Evolutionary conservation across 352 stramenopile species (phyloP).

Genomic region (Globisporangium recalcitrans): DNA sequence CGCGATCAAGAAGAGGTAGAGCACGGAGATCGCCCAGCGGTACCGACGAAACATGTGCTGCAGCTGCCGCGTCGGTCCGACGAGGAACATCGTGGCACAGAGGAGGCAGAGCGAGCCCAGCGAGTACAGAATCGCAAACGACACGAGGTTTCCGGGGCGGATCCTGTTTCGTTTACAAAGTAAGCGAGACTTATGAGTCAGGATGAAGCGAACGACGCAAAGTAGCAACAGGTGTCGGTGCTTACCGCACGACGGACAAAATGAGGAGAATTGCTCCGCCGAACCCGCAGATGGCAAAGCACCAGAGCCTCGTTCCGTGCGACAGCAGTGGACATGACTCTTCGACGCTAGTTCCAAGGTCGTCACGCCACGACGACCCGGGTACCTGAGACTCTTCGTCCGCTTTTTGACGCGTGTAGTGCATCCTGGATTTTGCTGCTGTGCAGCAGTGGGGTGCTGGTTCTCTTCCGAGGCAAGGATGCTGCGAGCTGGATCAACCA

Average conservation of each 20-base stretch:
- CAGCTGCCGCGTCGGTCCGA: slow-evolving; percentile 52
- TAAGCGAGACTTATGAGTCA: not conserved
- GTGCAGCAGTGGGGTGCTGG: not conserved
- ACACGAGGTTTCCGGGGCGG: slow-evolving; percentile 17
- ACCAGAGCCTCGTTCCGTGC: slow-evolving; percentile 1
- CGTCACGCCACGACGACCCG: slow-evolving; percentile 6
- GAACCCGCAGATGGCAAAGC: not conserved
- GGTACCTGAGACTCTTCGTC: slow-evolving; percentile 7
- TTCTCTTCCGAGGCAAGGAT: not conserved
- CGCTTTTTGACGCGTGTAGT: slow-evolving; percentile 11
- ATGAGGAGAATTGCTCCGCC: slow-evolving; percentile 7
- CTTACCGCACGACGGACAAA: slow-evolving; percentile 11
- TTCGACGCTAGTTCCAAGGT: slow-evolving; percentile 9
- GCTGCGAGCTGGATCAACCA: slow-evolving; percentile 2
- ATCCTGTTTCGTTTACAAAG: not conserved
- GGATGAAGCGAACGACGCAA: not conserved
- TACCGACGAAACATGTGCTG: slow-evolving; percentile 57
- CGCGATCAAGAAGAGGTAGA: slow-evolving; percentile 44
- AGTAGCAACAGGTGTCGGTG: not conserved
- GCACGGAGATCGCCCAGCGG: slow-evolving; percentile 29
- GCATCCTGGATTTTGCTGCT: not conserved
- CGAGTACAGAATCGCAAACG: slow-evolving; percentile 44
- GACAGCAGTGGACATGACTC: slow-evolving; percentile 12
- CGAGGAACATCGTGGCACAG: slow-evolving; percentile 22
- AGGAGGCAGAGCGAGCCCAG: slow-evolving; percentile 43